Percentiles rank a stretch among this genome's conserved stretches.
Conservation (phyloP, 805 yeast species). For the Saturnispora besseyi region DNA sequence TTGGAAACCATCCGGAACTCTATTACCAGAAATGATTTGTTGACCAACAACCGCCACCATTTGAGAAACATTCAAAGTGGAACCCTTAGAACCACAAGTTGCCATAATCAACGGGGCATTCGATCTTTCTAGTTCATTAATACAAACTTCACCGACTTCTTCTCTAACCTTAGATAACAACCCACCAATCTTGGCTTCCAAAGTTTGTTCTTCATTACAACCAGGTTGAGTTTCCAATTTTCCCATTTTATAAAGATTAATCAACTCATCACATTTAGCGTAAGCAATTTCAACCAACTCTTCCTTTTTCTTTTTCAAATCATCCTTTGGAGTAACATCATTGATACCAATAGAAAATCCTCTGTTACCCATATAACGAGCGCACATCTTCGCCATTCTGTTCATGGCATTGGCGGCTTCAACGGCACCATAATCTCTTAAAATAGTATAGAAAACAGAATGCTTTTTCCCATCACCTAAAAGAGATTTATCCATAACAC, state of each 20-base stretch:
- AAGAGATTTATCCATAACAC: conserved; percentile 94
- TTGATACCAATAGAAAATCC: conserved; percentile 97
- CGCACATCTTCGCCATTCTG: conserved; percentile 98
- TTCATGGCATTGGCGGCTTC: conserved; percentile 97
- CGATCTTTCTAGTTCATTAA: conserved; percentile 75
- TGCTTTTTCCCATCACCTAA: conserved; percentile 98
- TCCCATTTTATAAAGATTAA: conserved; percentile 68
- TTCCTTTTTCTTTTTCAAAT: conserved; percentile 71
- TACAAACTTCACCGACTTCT: conserved; percentile 98
- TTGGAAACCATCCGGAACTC: conserved; percentile 99
- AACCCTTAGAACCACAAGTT: conserved; percentile 98
- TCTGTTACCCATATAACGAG: conserved; percentile 85
- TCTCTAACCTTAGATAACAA: conserved; percentile 93
- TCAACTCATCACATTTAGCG: conserved; percentile 82
- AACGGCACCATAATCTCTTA: conserved; percentile 93
- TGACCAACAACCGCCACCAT: conserved; percentile 99
- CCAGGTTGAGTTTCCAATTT: conserved; percentile 97
- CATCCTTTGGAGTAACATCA: conserved; percentile 90
- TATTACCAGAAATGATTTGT: conserved; percentile 95
- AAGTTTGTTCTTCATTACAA: conserved; percentile 95
- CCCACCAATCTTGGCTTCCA: conserved; percentile 97
- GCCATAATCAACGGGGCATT: conserved; percentile 99
- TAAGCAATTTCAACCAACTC: conserved; percentile 86
- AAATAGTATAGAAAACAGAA: conserved; percentile 88
- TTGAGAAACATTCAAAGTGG: conserved; percentile 94